phyloP scores from a whole-genome alignment of 257 asterid genomes.

The Plantago elongata region DNA sequence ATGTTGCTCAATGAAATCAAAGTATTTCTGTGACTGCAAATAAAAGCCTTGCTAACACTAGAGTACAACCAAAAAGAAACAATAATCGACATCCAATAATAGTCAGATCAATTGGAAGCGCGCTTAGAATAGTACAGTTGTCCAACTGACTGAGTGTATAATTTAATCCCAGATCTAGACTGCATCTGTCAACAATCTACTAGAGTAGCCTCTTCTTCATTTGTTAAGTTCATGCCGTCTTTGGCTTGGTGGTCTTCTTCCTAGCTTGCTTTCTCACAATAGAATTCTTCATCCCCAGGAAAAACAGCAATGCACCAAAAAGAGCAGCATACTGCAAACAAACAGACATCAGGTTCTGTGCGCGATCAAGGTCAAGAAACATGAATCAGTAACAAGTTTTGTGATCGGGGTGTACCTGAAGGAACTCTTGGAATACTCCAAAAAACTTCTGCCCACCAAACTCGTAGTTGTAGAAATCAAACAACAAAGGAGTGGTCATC shows the following conservation, averaged over 20 bases:
- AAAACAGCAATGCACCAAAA: constrained; percentile 68
- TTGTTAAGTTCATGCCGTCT: constrained; percentile 41
- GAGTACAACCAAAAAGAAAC: constrained; percentile 2
- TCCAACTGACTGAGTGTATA: constrained; percentile 20
- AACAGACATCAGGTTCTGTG: constrained; percentile 17
- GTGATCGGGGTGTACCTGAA: constrained; percentile 52
- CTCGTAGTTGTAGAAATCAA: constrained; percentile 57
- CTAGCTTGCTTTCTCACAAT: constrained; percentile 52
- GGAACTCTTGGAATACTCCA: constrained; percentile 45
- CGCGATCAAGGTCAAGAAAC: neutral
- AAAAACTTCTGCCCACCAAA: constrained; percentile 42
- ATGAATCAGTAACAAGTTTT: neutral
- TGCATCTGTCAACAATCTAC: constrained; percentile 16
- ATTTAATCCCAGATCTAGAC: constrained; percentile 16
- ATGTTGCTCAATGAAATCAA: too few relatives aligned
- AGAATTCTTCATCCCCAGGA: constrained; percentile 76
- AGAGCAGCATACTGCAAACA: constrained; percentile 52
- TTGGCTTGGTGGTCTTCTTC: constrained; percentile 54
- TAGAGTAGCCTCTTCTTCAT: constrained; percentile 4
- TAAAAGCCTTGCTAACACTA: constrained; percentile 6
- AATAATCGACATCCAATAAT: constrained; percentile 20
- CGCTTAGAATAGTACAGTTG: constrained; percentile 14
- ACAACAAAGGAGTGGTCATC: constrained; percentile 54
- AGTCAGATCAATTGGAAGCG: constrained; percentile 15
- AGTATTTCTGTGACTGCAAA: neutral